These are phyloP conservation scores for Eudorina sp. DNA, from an alignment of 139 green algal genomes.

Conservation along the genomic window DNA sequence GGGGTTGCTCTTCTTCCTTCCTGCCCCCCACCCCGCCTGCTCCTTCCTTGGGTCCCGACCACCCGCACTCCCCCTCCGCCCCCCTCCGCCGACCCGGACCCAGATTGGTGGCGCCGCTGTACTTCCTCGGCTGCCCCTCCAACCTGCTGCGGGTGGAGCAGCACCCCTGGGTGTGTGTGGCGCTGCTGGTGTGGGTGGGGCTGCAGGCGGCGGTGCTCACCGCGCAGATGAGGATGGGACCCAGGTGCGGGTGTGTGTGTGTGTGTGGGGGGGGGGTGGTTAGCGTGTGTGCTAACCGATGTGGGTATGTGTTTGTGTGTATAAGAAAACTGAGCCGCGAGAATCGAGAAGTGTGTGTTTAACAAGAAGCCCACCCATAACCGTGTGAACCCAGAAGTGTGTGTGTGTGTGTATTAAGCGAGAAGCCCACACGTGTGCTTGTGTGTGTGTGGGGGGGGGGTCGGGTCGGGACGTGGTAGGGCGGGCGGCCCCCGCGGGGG, in stretches of 20 bases:
- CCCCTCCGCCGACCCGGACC: not conserved
- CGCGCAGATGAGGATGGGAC: constrained; percentile 17
- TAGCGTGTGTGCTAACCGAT: not conserved
- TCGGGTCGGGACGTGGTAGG: no score
- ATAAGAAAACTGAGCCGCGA: no score
- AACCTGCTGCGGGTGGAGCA: constrained; percentile 73
- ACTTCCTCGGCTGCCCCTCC: constrained; percentile 78
- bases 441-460: not conserved
- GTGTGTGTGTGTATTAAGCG: not conserved
- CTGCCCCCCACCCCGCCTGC: no score
- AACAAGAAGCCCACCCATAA: no score
- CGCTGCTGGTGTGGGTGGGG: constrained; percentile 66
- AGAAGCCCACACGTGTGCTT: not conserved
- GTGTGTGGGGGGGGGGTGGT: not conserved
- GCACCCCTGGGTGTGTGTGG: constrained; percentile 56
- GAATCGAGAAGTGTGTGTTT: no score
- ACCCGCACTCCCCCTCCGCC: no score
- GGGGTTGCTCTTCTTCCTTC: no score
- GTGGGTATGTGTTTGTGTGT: no score
- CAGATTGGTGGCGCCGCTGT: constrained; percentile 83
- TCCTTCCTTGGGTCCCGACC: no score
- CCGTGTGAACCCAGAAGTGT: constrained; percentile 70
- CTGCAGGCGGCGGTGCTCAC: constrained; percentile 62
- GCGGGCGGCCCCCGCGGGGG: no score
- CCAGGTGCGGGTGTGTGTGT: constrained; percentile 62